phyloP scores from a whole-genome alignment of 2,329 filamentous ascomycete species.

The Fusarium tuaranense region DNA sequence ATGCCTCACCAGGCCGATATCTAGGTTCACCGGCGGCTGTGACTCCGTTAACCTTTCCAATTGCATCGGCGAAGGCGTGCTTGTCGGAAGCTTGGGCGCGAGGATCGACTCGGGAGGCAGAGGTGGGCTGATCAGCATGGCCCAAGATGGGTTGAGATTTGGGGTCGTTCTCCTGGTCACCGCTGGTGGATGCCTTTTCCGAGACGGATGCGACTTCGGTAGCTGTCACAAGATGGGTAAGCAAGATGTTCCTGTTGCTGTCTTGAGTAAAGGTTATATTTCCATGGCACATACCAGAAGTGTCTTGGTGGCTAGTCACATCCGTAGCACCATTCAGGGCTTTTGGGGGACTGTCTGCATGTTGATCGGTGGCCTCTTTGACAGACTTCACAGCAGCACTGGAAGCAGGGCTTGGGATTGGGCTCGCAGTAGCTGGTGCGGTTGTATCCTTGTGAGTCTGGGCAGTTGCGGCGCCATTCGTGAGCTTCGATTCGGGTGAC shows the following conservation, averaged over 20 bases:
- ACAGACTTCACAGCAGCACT: conserved; percentile 25
- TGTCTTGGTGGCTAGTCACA: conserved; percentile 22
- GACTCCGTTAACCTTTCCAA: conserved; percentile 34
- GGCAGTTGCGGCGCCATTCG: conserved; percentile 29
- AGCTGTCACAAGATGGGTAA: conserved; percentile 23
- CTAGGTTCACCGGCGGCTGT: conserved; percentile 27
- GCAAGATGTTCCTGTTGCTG: background rate
- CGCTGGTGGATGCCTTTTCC: conserved; percentile 27
- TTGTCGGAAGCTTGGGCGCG: conserved; percentile 21
- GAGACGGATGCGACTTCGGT: conserved; percentile 28
- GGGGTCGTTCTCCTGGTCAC: conserved; percentile 27
- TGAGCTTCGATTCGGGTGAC: conserved; percentile 34
- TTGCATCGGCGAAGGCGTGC: conserved; percentile 3
- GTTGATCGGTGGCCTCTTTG: conserved; percentile 22
- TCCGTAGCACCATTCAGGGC: conserved; percentile 18
- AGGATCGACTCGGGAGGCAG: conserved; percentile 18
- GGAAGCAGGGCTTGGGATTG: conserved; percentile 22
- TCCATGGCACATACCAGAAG: conserved; percentile 38
- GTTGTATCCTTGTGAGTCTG: conserved; percentile 15
- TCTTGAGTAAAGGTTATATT: background rate
- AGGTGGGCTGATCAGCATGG: conserved; percentile 42
- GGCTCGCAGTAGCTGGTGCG: conserved; percentile 13
- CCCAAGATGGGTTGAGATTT: conserved; percentile 28
- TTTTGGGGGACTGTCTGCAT: conserved; percentile 21
- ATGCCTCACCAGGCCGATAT: conserved; percentile 30